Conservation (phyloP, 106 monocot genomes). For the Phalaenopsis equestris region DNA sequence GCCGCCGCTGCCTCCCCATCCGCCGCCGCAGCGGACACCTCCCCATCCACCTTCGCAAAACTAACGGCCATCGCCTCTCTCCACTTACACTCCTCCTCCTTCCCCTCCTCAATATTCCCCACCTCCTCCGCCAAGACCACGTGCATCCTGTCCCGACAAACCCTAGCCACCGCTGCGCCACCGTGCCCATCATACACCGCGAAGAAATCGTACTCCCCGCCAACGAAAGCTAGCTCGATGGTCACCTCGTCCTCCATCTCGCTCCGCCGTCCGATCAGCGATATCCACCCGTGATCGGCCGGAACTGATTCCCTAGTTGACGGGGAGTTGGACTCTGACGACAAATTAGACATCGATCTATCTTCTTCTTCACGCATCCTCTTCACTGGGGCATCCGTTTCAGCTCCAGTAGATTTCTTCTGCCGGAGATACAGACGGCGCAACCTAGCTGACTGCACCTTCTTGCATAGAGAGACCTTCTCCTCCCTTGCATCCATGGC, state of each 20-base stretch:
- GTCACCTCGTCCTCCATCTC: conserved; percentile 60
- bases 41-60: conserved; percentile 36
- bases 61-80: conserved; percentile 31
- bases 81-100: conserved; percentile 12
- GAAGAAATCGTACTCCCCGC: conserved; percentile 36
- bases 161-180: conserved; percentile 34
- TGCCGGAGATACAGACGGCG: neutral
- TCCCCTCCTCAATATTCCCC: conserved; percentile 3
- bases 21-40: conserved; percentile 16
- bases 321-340: neutral
- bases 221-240: conserved; percentile 15
- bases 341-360: neutral
- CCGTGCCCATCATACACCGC: conserved; percentile 62
- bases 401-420: neutral
- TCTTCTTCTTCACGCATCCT: neutral
- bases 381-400: neutral
- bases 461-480: neutral
- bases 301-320: neutral
- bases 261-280: conserved; percentile 41
- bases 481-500: neutral
- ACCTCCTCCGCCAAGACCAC: conserved; percentile 36
- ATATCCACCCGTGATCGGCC: conserved; percentile 25
- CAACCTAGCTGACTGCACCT: neutral
- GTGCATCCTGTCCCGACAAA: conserved; percentile 52
- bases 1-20: conserved; percentile 15